Evolutionary conservation across 139 green algal genomes (phyloP), one percentile per base, ranked within the genome.

Genomic region (Nannochloris sp.): DNA sequence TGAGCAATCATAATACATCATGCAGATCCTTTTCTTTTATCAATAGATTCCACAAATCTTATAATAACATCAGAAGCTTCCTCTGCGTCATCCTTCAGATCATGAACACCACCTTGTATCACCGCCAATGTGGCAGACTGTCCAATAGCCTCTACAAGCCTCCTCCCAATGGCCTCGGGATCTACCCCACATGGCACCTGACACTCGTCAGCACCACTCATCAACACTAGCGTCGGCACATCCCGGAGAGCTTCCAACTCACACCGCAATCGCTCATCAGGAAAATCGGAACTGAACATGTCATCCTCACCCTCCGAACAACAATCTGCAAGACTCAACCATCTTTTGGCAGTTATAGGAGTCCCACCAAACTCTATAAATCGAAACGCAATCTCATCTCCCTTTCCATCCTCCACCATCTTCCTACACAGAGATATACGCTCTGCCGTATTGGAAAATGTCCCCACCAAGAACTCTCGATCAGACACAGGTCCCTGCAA

Each of bases 401-500:
- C 78, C 25, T 61, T 49, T 13, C 78, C 78, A 13, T 63, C 31
- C 2, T 46, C 62, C 12, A 78, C 51, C 66, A 91, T 60, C 12
- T 56, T 51, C 49, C 71, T 29, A 11, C 13, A 30, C 1, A 61
- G n/a, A 10, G 14, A n/a, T 31, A 36, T 63, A 3, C 36, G 31
- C 3, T 69, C 50, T 10, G 25, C 4, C 0, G 76, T 82, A 6
- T 61, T 44, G 0, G 72, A 60, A 51, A 51, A 51, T 48, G 67
- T 57, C 3, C 29, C 57, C 1, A 58, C 61, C 26, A 83, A 62
- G 20, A 40, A 81, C 53, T 91, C 83, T 3, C 67, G 56, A 49
- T 91, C 84, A 36, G 66, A 80, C 3, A 87, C 81, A 4, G 82
- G 72, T 5, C 76, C 82, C 50, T 86, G 79, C 28, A 87, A 61